Conservation (phyloP, 306 rosid species). For the Lathyrus tuberosus region DNA sequence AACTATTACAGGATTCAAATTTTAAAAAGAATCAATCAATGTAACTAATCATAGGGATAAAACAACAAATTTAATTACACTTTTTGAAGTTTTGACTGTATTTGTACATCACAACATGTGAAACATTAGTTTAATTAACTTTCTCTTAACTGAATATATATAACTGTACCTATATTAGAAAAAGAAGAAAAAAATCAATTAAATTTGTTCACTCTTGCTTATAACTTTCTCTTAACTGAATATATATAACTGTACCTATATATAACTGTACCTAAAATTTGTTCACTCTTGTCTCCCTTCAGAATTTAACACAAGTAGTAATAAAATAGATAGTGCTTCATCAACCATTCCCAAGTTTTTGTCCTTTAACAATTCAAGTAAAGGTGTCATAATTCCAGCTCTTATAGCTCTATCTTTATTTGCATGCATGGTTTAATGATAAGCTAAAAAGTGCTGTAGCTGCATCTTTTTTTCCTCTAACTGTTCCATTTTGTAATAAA, state of each 20-base stretch:
- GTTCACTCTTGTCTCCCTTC: conserved; percentile 67
- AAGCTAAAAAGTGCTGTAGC: no score
- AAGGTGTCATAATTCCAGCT: no score
- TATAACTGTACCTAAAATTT: no score
- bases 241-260: no score
- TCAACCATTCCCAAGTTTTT: conserved; percentile 72
- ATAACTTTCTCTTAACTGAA: no score
- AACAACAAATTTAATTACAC: conserved; percentile 28
- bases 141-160: conserved; percentile 7
- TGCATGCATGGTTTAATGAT: no score
- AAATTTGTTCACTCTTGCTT: conserved; percentile 72
- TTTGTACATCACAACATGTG: conserved; percentile 42
- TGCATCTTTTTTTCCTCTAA: no score
- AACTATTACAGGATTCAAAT: neutral
- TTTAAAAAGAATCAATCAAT: neutral
- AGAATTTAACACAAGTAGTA: conserved; percentile 65
- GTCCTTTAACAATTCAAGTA: conserved; percentile 58
- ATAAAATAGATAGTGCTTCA: conserved; percentile 78
- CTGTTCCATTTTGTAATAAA: no score
- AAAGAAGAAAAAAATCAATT: conserved; percentile 15
- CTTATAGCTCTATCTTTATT: no score
- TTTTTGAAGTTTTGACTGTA: conserved; percentile 18
- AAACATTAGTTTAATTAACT: conserved; percentile 23
- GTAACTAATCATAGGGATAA: conserved; percentile 13
- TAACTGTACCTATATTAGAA: conserved; percentile 27